Evolutionary conservation across 306 rosid species (phyloP).

Genomic region (Trichosanthes cucumerina): DNA sequence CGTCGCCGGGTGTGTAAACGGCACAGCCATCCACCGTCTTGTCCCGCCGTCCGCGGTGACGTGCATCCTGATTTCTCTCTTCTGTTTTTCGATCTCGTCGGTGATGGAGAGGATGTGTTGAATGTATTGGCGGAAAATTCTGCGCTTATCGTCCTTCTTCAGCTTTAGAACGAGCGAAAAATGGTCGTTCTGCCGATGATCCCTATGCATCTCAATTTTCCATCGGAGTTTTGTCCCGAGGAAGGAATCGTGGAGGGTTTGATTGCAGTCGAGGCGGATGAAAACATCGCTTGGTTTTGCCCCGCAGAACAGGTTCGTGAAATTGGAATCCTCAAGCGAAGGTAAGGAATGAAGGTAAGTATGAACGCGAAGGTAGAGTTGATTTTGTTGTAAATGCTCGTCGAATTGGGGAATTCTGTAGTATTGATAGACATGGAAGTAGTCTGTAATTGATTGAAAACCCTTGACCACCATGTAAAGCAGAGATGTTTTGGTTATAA

Average conservation of each 20-base stretch:
- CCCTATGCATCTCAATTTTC: conserved; percentile 26
- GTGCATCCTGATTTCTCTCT: conserved; percentile 43
- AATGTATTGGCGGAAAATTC: conserved; percentile 75
- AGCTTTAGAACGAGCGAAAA: conserved; percentile 40
- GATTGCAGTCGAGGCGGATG: conserved; percentile 48
- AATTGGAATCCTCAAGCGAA: conserved; percentile 68
- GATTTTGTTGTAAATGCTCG: conserved; percentile 50
- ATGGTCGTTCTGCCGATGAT: conserved; percentile 1
- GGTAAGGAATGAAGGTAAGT: conserved; percentile 66
- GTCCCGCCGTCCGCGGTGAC: conserved; percentile 22
- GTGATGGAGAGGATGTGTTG: conserved; percentile 64
- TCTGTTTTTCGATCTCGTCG: conserved; percentile 55
- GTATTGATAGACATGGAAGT: conserved; percentile 48
- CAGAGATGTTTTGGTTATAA: conserved; percentile 54
- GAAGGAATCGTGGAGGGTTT: conserved; percentile 52
- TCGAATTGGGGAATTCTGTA: conserved; percentile 61
- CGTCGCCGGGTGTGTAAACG: conserved; percentile 71
- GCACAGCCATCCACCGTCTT: conserved; percentile 56
- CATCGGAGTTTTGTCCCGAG: conserved; percentile 58
- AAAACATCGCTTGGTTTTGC: conserved; percentile 54
- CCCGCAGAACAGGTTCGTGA: conserved; percentile 69
- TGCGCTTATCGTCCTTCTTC: conserved; percentile 51
- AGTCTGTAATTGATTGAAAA: conserved; percentile 42
- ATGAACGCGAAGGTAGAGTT: conserved; percentile 53
- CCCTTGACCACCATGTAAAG: conserved; percentile 38